Conservation (phyloP, 73 alveolate species). For the Paramecium sonneborni region DNA sequence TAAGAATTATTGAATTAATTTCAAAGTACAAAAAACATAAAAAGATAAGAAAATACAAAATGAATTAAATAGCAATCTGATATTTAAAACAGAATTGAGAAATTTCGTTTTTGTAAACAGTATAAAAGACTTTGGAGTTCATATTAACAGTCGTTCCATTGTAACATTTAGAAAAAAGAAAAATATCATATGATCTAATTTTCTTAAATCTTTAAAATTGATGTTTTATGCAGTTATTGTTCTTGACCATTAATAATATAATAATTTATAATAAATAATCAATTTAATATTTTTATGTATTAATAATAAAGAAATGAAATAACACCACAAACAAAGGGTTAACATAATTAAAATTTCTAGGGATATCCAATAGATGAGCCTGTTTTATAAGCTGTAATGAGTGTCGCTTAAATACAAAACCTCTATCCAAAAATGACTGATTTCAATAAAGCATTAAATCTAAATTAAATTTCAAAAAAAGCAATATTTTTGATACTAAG, state of each 20-base stretch:
- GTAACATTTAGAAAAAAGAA: too few species aligned
- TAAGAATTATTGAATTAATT: neutral
- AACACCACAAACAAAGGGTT: slow-evolving; percentile 39
- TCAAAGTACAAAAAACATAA: neutral
- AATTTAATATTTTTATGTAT: neutral
- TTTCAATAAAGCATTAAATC: slow-evolving; percentile 7
- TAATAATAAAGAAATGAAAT: slow-evolving; percentile 33
- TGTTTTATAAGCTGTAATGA: neutral
- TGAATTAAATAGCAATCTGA: neutral
- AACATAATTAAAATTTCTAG: neutral
- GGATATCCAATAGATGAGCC: slow-evolving; percentile 36
- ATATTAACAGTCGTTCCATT: too few species aligned
- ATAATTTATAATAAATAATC: neutral
- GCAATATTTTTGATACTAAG: slow-evolving; percentile 36
- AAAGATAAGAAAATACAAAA: neutral
- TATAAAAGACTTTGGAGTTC: too few species aligned
- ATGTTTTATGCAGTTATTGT: neutral
- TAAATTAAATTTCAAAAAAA: neutral
- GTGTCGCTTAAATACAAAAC: neutral
- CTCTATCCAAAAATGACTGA: slow-evolving; percentile 29
- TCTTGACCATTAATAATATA: neutral
- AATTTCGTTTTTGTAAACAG: neutral
- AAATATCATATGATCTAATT: too few species aligned
- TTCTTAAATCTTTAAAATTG: neutral
- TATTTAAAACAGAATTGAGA: neutral